Base-by-base conservation (phyloP, 2,329 filamentous ascomycete species). In the Alternaria consortialis region DNA sequence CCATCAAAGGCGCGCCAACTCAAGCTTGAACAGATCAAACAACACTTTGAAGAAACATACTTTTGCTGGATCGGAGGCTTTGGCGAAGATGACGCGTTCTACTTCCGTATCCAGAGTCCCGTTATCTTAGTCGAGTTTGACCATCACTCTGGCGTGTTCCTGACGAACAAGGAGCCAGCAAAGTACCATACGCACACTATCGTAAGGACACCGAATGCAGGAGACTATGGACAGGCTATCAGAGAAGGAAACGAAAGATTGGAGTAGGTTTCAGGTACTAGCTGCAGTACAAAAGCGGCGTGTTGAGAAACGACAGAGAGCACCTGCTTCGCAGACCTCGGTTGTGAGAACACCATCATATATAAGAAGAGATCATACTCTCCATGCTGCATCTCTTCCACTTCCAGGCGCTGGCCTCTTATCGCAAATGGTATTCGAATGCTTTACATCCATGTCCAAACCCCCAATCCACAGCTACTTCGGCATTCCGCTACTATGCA, bases 121-220 rank as follows among this genome's bases (percentile, higher is more conserved):
- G 90, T 94, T 0, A 82, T 92, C 0, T 80, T 94, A 2, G 81
- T 90, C 53, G 91, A 94, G 82, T 91, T 94, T 69, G 91, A 94
- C 69, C 90, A 93, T 72, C 91, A 94, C 75, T 91, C 88, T 0
- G 91, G 91, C 0, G 91, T 94, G 0, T 94, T 93, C 68, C 76
- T 94, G 70, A 88, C 84, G 1, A 94, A 94, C 72, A 82, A 83
- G 51, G 86, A 91, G 76, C 91, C 91, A 0, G 88, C 88, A 32
- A 91, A 91, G 77, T 94, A 92, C 69, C 91, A 94, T 69, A 91
- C 92, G 23, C 91, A 94, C 74, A 94, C 91, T 0, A 79, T 92
- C 53, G 78, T 92, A 64, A 79, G 91, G 36, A 89, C 87, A 32
- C 91, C 91, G 0, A 94, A 94, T 75, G 87, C 81, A 0, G 91